Conservation (phyloP, 495 filamentous ascomycete species). For the Pyronema domesticum region DNA sequence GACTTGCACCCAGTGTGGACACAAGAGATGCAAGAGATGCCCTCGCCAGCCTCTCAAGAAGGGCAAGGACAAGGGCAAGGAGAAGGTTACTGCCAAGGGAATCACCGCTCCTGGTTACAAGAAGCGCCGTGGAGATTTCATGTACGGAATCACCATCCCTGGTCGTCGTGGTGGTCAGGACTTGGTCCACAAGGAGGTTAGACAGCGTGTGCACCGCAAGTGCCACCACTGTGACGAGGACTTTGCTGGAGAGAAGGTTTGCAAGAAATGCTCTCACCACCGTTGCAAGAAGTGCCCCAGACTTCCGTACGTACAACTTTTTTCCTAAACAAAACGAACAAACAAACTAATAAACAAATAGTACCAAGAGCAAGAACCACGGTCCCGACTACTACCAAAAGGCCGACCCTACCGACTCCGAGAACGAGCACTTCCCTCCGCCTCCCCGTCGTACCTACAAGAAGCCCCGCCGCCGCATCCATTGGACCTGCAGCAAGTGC, state of each 20-base stretch:
- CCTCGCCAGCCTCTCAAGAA: conserved; percentile 48
- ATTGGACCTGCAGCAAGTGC: conserved; percentile 24
- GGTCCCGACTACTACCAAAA: conserved; percentile 20
- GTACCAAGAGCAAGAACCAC: conserved; percentile 23
- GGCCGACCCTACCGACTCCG: conserved; percentile 16
- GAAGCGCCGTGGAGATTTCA: conserved; percentile 23
- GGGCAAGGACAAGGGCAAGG: conserved; percentile 27
- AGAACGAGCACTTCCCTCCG: conserved; percentile 5
- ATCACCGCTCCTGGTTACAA: conserved; percentile 18
- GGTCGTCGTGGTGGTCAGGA: conserved; percentile 53
- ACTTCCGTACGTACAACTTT: conserved; percentile 48
- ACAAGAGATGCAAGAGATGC: conserved; percentile 62
- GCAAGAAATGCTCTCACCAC: conserved; percentile 50
- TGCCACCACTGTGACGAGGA: conserved; percentile 58
- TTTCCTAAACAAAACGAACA: neutral
- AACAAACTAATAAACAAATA: neutral
- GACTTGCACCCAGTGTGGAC: conserved; percentile 53
- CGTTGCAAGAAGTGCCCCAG: conserved; percentile 70
- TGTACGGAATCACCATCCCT: conserved; percentile 38
- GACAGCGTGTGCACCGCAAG: conserved; percentile 52
- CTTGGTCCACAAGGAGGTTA: conserved; percentile 43
- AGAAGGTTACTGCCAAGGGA: conserved; percentile 19
- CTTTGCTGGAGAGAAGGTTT: conserved; percentile 47
- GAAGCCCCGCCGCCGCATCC: conserved; percentile 21
- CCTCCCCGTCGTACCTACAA: conserved; percentile 21